Evolutionary conservation across 805 yeast genomes (phyloP).

Genomic region (Monosporozyma aquatica): DNA sequence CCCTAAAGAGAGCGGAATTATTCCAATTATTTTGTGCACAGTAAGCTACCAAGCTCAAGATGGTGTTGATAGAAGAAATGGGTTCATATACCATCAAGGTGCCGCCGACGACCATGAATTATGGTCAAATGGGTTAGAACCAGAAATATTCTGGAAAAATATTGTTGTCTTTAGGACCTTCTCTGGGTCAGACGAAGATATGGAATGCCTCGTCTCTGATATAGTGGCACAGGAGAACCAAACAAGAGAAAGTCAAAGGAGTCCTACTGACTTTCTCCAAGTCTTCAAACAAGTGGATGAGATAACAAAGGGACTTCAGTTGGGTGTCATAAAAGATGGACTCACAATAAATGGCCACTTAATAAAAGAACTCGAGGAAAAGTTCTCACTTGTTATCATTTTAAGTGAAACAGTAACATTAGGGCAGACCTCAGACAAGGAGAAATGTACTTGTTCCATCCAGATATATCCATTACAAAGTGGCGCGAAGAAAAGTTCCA

Average conservation of each 20-base stretch:
- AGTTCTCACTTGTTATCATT: slow-evolving; percentile 14
- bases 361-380: slow-evolving; percentile 5
- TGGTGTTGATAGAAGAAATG: slow-evolving; percentile 40
- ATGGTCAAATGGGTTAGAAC: slow-evolving; percentile 57
- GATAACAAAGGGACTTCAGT: slow-evolving; percentile 15
- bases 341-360: slow-evolving; percentile 8
- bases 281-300: slow-evolving; percentile 11
- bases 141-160: slow-evolving; percentile 50
- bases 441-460: slow-evolving; percentile 15
- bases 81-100: slow-evolving; percentile 71
- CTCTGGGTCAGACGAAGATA: slow-evolving; percentile 20
- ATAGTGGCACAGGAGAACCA: background rate
- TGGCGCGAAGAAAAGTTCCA: slow-evolving; percentile 57
- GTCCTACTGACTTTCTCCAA: slow-evolving; percentile 5
- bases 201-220: background rate
- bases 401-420: slow-evolving; percentile 12
- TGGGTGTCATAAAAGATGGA: slow-evolving; percentile 17
- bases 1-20: slow-evolving; percentile 30
- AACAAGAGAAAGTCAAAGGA: background rate
- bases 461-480: slow-evolving; percentile 22
- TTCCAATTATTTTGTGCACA: slow-evolving; percentile 46
- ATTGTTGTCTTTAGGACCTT: slow-evolving; percentile 23
- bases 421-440: background rate
- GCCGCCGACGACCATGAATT: slow-evolving; percentile 92
- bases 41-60: slow-evolving; percentile 56